Evolutionary conservation across 2,329 filamentous ascomycete genomes (phyloP).

Genomic region (Bipolaris sorokiniana): DNA sequence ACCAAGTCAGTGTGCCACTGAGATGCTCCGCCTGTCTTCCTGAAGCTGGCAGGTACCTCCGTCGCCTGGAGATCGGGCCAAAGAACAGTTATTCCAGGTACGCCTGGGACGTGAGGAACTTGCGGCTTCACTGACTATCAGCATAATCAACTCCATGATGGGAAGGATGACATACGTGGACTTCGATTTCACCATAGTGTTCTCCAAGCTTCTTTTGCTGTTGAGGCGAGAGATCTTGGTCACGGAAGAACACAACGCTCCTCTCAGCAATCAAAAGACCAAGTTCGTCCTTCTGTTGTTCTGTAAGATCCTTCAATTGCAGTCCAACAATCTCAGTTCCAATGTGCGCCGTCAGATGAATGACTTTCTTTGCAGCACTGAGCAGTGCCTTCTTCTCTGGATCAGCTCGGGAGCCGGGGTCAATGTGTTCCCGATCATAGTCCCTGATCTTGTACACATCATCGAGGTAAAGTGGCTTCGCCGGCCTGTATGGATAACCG

Average conservation of each 20-base stretch:
- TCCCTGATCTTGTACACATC: slow-evolving; percentile 71
- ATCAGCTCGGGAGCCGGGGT: slow-evolving; percentile 59
- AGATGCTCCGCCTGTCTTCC: slow-evolving; percentile 70
- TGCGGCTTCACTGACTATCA: slow-evolving; percentile 61
- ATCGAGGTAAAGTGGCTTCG: slow-evolving; percentile 70
- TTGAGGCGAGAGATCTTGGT: slow-evolving; percentile 53
- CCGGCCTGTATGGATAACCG: slow-evolving; percentile 74
- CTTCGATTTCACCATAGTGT: slow-evolving; percentile 62
- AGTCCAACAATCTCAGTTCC: slow-evolving; percentile 49
- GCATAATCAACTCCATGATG: not conserved
- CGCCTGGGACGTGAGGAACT: slow-evolving; percentile 71
- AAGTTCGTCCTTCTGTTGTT: slow-evolving; percentile 58
- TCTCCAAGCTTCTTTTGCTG: slow-evolving; percentile 43
- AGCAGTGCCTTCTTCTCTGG: slow-evolving; percentile 51
- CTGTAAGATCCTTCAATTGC: slow-evolving; percentile 56
- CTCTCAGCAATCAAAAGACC: slow-evolving; percentile 50
- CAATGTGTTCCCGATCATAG: slow-evolving; percentile 44
- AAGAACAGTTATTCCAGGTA: slow-evolving; percentile 68
- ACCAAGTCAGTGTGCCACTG: slow-evolving; percentile 75
- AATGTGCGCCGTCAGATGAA: slow-evolving; percentile 46
- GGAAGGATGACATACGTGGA: slow-evolving; percentile 62
- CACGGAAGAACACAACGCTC: slow-evolving; percentile 59
- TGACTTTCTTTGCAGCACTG: slow-evolving; percentile 52
- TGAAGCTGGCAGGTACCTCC: slow-evolving; percentile 66
- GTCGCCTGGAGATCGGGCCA: slow-evolving; percentile 72